Evolutionary conservation across 2,329 filamentous ascomycete species (phyloP), one percentile per base, ranked within the genome.

Genomic region (Aspergillus arachidicola): DNA sequence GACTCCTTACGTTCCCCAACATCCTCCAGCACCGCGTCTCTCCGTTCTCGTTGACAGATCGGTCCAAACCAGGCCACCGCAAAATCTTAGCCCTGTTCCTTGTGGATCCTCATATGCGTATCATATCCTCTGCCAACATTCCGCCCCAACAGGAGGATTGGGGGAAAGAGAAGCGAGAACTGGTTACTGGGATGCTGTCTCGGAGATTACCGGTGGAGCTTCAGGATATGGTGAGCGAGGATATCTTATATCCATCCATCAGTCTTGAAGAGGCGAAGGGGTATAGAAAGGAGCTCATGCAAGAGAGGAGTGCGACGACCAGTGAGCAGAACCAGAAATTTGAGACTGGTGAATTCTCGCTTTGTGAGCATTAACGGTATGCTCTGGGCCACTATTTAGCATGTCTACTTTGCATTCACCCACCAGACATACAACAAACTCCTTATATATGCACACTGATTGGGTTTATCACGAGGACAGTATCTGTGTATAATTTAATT

Each of bases 41-140:
- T 48, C 72, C 83, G 2, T 87, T 88, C 73, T 65, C 75, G 16
- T 78, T 87, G 11, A 69, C 70, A 32, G 84, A 90, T 64, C 69
- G 69, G 0, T 82, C 80, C 0, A 82, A 80, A 61, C 82, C 84
- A 0, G 87, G 87, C 2, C 83, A 88, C 68, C 77, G 84, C 16
- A 83, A 85, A 66, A 83, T 89, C 60, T 74, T 89, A 0, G 84
- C 83, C 0, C 77, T 89, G 45, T 89, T 84, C 71, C 79, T 90
- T 2, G 82, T 89, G 0, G 86, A 89, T 66, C 87, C 87, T 0
- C 69, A 81, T 34, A 68, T 76, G 6, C 80, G 80, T 7, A 79
- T 89, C 56, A 78, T 85, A 11, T 87, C 77, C 3, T 84, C 82
- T 0, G 78, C 79, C 0, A 84, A 86, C 61, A 78, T 86, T 0